Evolutionary conservation across 495 filamentous ascomycete species (phyloP), one percentile per base, ranked within the genome.

Genomic region (Penicillium psychrofluorescens): DNA sequence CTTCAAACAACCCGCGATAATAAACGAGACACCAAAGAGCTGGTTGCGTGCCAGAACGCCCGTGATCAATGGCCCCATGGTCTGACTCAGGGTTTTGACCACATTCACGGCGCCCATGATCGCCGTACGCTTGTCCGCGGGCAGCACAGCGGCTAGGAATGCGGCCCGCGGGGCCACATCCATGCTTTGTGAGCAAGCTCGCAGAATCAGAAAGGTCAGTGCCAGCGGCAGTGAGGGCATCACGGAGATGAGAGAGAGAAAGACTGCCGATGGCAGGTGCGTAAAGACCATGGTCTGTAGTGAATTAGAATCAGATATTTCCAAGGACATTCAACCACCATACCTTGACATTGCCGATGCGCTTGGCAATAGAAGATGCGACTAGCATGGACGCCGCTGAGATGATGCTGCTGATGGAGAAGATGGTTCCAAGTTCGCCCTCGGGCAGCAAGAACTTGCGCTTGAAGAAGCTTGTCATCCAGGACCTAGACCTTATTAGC

Each of bases 201-300:
- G 77, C n/a, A 91, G 64, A 28, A 88, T 63, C 11, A 90, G 67
- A 35, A 90, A 78, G 3, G 68, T 72, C 36, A 84, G 69, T 3
- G 81, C 68, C 14, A 85, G 45, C 22, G 68, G 71, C 11, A 83
- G 64, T 22, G 61, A 65, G 28, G 59, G 57, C 1, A 83, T 79
- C 11, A 85, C 50, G 0, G 85, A 79, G 41, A 94, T 83, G 27
- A 90, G 54, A 9, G 80, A 66, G 1, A 92, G 77, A 44, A 84
- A 82, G 36, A 89, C 66, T 7, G 86, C 76, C 1, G 84, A 88
- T 1, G 88, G 88, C 7, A 87, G 74, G 53, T 92, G 87, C 2
- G 86, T 89, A 53, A 88, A 88, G 28, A 91, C 85, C 87, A 95
- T 95, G 7, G 87, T 88, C 66, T 77, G 44, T 41, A 31, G 22